Evolutionary conservation across 2,329 filamentous ascomycete genomes (phyloP).

Genomic region (Pestalotiopsis sp.): DNA sequence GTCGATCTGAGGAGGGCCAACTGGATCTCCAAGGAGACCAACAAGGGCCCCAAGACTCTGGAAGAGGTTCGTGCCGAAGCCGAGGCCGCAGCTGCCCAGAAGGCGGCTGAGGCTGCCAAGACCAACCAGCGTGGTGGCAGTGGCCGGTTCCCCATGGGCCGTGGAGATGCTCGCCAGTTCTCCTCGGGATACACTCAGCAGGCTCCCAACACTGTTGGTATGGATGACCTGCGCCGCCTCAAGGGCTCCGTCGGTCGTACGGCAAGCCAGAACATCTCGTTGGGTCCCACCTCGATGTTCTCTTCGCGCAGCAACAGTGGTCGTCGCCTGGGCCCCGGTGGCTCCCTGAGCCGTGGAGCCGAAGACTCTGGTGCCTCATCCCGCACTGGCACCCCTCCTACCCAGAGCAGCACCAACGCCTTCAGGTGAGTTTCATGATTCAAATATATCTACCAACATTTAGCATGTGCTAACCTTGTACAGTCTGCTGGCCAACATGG

Average conservation of each 20-base stretch:
- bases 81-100: slow-evolving; percentile 77
- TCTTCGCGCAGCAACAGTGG: slow-evolving; percentile 90
- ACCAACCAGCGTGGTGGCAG: slow-evolving; percentile 68
- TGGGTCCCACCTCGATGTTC: slow-evolving; percentile 88
- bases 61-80: slow-evolving; percentile 84
- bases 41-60: slow-evolving; percentile 97
- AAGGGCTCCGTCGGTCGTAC: slow-evolving; percentile 63
- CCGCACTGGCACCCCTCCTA: slow-evolving; percentile 84
- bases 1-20: slow-evolving; percentile 76
- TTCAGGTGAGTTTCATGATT: slow-evolving; percentile 73
- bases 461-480: slow-evolving; percentile 29
- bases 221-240: slow-evolving; percentile 88
- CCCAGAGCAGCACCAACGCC: slow-evolving; percentile 78
- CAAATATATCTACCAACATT: neutral
- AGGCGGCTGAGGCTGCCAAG: slow-evolving; percentile 73
- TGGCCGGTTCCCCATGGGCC: slow-evolving; percentile 73
- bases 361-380: slow-evolving; percentile 90
- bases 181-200: slow-evolving; percentile 72
- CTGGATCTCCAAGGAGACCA: slow-evolving; percentile 86
- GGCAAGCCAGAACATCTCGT: slow-evolving; percentile 63
- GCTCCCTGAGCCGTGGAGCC: slow-evolving; percentile 70
- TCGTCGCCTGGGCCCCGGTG: slow-evolving; percentile 75
- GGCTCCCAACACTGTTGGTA: slow-evolving; percentile 83
- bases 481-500: slow-evolving; percentile 63
- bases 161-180: slow-evolving; percentile 86